Conservation (phyloP, 2,329 filamentous ascomycete genomes). For the Trichothecium roseum region DNA sequence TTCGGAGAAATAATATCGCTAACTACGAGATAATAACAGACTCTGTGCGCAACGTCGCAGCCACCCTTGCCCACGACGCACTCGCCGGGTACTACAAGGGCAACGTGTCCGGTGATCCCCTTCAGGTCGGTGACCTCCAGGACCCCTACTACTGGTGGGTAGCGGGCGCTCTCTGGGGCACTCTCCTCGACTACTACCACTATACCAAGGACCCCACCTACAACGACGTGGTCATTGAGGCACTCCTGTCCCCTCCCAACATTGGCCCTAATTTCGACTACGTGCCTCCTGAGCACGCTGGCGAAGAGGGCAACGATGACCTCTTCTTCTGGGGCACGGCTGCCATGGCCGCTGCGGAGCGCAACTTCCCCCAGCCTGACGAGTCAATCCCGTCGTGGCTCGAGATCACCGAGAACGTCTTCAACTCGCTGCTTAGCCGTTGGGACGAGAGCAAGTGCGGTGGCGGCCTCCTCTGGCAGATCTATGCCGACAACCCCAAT, state of each 20-base stretch:
- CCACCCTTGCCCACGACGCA: constrained; percentile 47
- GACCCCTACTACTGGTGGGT: constrained; percentile 63
- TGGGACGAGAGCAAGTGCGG: constrained; percentile 61
- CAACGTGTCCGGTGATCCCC: constrained; percentile 40
- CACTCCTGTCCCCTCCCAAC: constrained; percentile 44
- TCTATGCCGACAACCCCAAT: constrained; percentile 60
- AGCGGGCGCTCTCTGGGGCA: constrained; percentile 54
- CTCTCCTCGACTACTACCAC: constrained; percentile 60
- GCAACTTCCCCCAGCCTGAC: constrained; percentile 54
- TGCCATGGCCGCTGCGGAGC: constrained; percentile 57
- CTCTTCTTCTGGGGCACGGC: constrained; percentile 65
- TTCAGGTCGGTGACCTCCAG: constrained; percentile 47
- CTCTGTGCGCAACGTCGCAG: constrained; percentile 51
- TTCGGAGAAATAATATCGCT: too few relatives aligned
- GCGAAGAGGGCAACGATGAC: constrained; percentile 64
- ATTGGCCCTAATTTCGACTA: constrained; percentile 48
- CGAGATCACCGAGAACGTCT: constrained; percentile 58
- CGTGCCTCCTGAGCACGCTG: constrained; percentile 43
- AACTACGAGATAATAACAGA: too few relatives aligned
- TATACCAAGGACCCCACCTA: constrained; percentile 54
- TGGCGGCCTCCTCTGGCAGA: constrained; percentile 74
- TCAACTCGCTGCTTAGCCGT: constrained; percentile 57
- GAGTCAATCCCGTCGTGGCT: constrained; percentile 50
- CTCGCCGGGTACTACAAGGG: constrained; percentile 53
- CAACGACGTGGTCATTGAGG: constrained; percentile 48